Percentiles rank a stretch among this genome's conserved stretches.
phyloP scores from a whole-genome alignment of 1,284 basidiomycete genomes.

The Rhodofomes roseus region DNA sequence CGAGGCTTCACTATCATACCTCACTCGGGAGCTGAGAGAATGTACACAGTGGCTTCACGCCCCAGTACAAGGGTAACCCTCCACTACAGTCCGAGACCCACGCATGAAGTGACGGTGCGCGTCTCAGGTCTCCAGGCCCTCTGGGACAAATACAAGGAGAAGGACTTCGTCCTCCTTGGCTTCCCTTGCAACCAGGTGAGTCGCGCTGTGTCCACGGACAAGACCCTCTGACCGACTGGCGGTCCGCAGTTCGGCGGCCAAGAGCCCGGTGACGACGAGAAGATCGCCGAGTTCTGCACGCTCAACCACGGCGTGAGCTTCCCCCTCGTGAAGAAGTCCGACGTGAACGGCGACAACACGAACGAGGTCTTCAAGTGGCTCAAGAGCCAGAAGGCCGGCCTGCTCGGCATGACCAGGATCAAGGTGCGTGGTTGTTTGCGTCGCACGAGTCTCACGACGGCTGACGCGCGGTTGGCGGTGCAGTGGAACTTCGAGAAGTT shows the following conservation, averaged over 20 bases:
- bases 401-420: constrained; percentile 73
- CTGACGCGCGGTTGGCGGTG: not conserved
- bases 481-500: constrained; percentile 86
- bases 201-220: no score
- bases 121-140: constrained; percentile 69
- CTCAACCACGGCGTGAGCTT: constrained; percentile 82
- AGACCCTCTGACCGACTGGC: not conserved
- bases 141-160: constrained; percentile 81
- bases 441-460: not conserved
- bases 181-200: constrained; percentile 91
- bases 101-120: not conserved
- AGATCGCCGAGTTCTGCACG: constrained; percentile 65
- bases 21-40: no score
- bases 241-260: constrained; percentile 63
- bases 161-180: constrained; percentile 76
- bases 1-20: no score
- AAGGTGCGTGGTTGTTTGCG: constrained; percentile 47
- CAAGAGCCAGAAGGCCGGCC: constrained; percentile 73
- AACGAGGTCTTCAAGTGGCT: constrained; percentile 87
- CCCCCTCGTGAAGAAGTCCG: constrained; percentile 85
- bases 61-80: constrained; percentile 75
- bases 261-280: constrained; percentile 70
- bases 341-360: constrained; percentile 81
- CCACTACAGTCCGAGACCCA: not conserved
- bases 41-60: constrained; percentile 76